These are phyloP conservation scores for Funneliformis mosseae DNA, from an alignment of 192 early-diverging fungal species.

Conservation along the genomic window DNA sequence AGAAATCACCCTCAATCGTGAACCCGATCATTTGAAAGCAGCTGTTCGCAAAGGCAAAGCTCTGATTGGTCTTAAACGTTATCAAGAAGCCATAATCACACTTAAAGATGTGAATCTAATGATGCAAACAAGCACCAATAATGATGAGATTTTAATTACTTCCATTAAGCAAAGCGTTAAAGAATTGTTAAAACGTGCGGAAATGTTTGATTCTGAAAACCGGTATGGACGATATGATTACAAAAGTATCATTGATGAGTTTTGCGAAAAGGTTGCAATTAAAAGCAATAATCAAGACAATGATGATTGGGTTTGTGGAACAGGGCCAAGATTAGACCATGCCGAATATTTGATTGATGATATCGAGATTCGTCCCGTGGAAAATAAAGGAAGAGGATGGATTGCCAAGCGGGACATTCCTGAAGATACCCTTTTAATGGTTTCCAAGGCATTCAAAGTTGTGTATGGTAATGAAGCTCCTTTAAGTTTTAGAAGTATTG, in stretches of 20 bases:
- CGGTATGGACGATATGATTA: not conserved
- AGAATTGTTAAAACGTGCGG: not conserved
- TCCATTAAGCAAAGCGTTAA: not conserved
- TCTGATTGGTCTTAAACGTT: conserved; percentile 8
- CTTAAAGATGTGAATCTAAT: not conserved
- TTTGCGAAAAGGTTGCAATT: not conserved
- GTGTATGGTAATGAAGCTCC: not conserved
- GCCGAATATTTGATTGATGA: conserved; percentile 12
- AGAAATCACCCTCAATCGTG: not conserved
- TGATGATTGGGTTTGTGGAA: not conserved
- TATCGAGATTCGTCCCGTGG: not conserved
- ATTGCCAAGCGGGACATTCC: conserved; percentile 1
- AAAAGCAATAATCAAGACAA: not conserved
- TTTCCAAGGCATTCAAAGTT: conserved; percentile 2
- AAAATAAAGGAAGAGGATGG: not conserved
- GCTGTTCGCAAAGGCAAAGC: not conserved
- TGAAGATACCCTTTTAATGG: conserved; percentile 2
- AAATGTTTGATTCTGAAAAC: conserved; percentile 1
- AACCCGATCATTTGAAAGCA: not conserved
- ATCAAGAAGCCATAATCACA: conserved; percentile 7
- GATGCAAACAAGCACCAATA: not conserved
- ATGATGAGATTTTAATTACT: not conserved
- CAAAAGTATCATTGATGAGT: not conserved
- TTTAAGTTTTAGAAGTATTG: not conserved
- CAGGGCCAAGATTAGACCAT: conserved; percentile 3